Percentiles rank a stretch among this genome's conserved stretches.
Conservation (phyloP, 2,329 filamentous ascomycete genomes). For the Talaromyces atroroseus region DNA sequence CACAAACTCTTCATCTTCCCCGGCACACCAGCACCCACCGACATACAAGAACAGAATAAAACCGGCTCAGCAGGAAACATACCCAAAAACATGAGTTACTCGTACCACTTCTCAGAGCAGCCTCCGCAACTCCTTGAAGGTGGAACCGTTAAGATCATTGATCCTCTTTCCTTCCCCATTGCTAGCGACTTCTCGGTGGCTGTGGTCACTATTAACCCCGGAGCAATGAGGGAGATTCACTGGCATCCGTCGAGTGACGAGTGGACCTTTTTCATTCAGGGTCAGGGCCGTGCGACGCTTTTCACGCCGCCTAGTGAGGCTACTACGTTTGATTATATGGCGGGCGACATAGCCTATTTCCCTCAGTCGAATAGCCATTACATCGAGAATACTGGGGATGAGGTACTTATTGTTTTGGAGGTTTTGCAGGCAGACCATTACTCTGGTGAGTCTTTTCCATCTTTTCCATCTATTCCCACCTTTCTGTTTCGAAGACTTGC, state of each 20-base stretch:
- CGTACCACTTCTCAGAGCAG: conserved; percentile 66
- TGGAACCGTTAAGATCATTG: conserved; percentile 67
- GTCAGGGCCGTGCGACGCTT: conserved; percentile 66
- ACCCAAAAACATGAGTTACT: conserved; percentile 61
- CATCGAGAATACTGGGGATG: conserved; percentile 70
- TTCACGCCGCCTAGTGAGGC: conserved; percentile 65
- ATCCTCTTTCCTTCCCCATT: conserved; percentile 70
- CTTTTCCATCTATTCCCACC: no score
- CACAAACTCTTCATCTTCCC: conserved; percentile 73
- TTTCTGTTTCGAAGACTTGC: conserved; percentile 18
- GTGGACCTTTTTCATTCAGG: conserved; percentile 73
- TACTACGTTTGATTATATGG: conserved; percentile 68
- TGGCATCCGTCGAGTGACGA: conserved; percentile 77
- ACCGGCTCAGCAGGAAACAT: conserved; percentile 56
- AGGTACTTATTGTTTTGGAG: conserved; percentile 70
- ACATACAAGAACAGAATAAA: conserved; percentile 62
- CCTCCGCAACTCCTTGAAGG: conserved; percentile 61
- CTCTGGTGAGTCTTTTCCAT: conserved; percentile 31
- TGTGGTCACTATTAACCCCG: conserved; percentile 64
- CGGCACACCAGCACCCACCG: conserved; percentile 56
- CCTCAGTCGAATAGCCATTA: conserved; percentile 74
- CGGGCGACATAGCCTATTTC: conserved; percentile 72
- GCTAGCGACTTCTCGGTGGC: conserved; percentile 69
- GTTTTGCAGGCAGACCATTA: conserved; percentile 68
- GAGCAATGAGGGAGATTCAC: conserved; percentile 72